phyloP scores from a whole-genome alignment of 768 basidiomycete species.

The Dendrothele bispora region DNA sequence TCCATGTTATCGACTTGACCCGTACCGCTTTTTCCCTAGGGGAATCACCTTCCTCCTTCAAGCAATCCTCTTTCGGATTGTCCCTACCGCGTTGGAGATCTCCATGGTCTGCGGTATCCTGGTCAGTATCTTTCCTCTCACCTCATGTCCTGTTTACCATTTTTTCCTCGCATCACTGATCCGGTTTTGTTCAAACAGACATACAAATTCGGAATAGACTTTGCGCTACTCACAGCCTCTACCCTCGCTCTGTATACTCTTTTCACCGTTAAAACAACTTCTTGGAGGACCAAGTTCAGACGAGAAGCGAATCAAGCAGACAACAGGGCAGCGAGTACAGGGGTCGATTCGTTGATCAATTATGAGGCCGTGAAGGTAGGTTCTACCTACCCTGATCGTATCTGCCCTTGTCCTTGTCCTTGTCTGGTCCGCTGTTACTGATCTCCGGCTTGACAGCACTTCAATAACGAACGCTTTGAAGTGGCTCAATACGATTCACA shows the following conservation, averaged over 20 bases:
- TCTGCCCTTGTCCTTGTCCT: background rate
- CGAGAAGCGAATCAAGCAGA: slow-evolving; percentile 95
- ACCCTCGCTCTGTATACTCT: slow-evolving; percentile 92
- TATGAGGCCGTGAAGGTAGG: slow-evolving; percentile 97
- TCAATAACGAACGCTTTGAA: slow-evolving; percentile 96
- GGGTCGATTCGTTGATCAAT: slow-evolving; percentile 95
- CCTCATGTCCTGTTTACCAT: slow-evolving; percentile 5
- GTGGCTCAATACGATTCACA: slow-evolving; percentile 90
- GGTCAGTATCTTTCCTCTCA: slow-evolving; percentile 45
- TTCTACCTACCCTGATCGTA: no score
- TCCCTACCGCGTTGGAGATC: slow-evolving; percentile 95
- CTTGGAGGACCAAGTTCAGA: slow-evolving; percentile 96
- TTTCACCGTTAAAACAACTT: slow-evolving; percentile 95
- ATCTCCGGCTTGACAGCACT: slow-evolving; percentile 61
- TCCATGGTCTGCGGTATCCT: slow-evolving; percentile 96
- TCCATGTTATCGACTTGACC: slow-evolving; percentile 1
- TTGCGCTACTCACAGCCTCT: slow-evolving; percentile 83
- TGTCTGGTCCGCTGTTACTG: slow-evolving; percentile 3
- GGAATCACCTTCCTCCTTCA: slow-evolving; percentile 96
- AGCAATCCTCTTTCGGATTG: slow-evolving; percentile 91
- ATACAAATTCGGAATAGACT: slow-evolving; percentile 97
- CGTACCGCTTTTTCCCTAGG: slow-evolving; percentile 43
- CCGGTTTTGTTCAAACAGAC: no score
- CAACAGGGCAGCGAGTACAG: slow-evolving; percentile 91
- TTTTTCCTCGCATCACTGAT: background rate